Conservation (phyloP, 2,329 filamentous ascomycete genomes). For the Sporothrix schenckii region DNA sequence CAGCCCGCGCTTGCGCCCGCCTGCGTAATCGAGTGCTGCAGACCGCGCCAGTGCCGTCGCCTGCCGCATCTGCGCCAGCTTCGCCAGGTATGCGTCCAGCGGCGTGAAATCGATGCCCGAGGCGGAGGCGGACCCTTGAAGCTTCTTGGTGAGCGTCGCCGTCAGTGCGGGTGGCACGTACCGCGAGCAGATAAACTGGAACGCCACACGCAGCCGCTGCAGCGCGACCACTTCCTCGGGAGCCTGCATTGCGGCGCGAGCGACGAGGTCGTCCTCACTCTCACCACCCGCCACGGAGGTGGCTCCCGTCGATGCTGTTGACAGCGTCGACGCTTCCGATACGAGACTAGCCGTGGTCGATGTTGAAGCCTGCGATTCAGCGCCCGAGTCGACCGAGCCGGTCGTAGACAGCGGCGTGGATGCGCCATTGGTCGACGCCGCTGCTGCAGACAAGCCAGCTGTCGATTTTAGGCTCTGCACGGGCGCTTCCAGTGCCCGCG, state of each 20-base stretch:
- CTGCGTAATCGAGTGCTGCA: conserved; percentile 65
- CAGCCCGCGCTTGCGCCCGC: conserved; percentile 60
- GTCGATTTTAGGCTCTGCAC: conserved; percentile 64
- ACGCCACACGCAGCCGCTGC: conserved; percentile 65
- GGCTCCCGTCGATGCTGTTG: conserved; percentile 51
- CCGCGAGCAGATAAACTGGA: conserved; percentile 64
- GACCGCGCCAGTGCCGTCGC: conserved; percentile 72
- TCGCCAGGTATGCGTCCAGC: conserved; percentile 69
- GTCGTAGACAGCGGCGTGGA: conserved; percentile 40
- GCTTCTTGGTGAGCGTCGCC: conserved; percentile 47
- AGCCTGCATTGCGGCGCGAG: conserved; percentile 51
- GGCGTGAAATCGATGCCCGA: conserved; percentile 64
- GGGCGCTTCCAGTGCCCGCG: conserved; percentile 73
- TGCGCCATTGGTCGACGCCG: conserved; percentile 44
- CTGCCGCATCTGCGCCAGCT: conserved; percentile 67
- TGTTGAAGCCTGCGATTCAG: conserved; percentile 51
- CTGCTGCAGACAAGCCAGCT: not conserved
- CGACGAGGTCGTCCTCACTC: conserved; percentile 34
- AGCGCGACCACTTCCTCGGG: conserved; percentile 57
- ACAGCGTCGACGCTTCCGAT: conserved; percentile 41
- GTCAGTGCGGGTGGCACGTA: conserved; percentile 59
- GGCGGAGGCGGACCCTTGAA: conserved; percentile 41
- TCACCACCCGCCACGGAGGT: conserved; percentile 46
- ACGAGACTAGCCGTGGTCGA: conserved; percentile 42
- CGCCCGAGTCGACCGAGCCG: conserved; percentile 41